Evolutionary conservation across 306 rosid species (phyloP).

Genomic region (Sesbania bispinosa): DNA sequence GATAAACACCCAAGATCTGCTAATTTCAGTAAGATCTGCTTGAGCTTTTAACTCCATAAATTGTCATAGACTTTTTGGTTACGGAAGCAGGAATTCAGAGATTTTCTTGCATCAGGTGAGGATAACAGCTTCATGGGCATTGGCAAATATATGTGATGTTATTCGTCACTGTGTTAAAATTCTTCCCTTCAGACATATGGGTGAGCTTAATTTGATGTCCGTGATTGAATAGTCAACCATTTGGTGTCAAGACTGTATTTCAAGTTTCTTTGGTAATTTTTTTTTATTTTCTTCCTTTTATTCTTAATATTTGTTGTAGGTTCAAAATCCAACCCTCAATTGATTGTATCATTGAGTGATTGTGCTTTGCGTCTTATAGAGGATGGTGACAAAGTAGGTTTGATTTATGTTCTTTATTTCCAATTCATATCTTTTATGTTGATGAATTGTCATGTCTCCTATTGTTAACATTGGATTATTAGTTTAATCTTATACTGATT

Average conservation of each 20-base stretch:
- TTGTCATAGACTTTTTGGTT: not conserved
- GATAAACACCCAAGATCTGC: conserved; percentile 63
- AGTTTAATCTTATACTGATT: not conserved
- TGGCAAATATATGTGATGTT: conserved; percentile 93
- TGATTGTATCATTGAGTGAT: conserved; percentile 54
- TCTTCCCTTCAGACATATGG: conserved; percentile 40
- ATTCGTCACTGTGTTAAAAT: conserved; percentile 50
- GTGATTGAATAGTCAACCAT: conserved; percentile 8
- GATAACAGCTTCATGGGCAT: conserved; percentile 94
- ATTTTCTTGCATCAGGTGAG: conserved; percentile 59
- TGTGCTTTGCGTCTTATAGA: conserved; percentile 75
- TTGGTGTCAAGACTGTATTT: not conserved
- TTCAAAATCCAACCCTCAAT: conserved; percentile 39
- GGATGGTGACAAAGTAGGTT: conserved; percentile 86
- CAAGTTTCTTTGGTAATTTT: not conserved
- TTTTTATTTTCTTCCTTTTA: not conserved
- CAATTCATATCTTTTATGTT: too few relatives aligned
- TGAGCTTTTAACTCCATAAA: not conserved
- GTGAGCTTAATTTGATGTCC: conserved; percentile 40
- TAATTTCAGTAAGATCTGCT: conserved; percentile 56
- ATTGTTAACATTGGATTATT: not conserved
- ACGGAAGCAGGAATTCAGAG: conserved; percentile 1
- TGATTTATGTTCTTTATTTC: not conserved
- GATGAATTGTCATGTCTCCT: not conserved
- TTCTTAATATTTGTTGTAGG: conserved; percentile 34